Evolutionary conservation across 805 yeast genomes (phyloP).

Genomic region (Candida lessepsii): DNA sequence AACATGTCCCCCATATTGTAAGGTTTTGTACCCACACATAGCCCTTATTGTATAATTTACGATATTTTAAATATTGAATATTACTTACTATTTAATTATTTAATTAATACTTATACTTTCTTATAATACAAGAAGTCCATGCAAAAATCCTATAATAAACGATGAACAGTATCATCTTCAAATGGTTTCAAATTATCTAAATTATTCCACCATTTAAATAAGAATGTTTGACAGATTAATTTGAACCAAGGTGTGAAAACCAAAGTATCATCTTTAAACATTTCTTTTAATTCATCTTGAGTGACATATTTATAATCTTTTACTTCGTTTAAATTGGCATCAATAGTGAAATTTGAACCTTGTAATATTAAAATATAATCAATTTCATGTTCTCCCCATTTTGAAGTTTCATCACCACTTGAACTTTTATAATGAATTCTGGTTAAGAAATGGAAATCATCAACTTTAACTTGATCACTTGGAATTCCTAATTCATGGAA

Average conservation of each 20-base stretch:
- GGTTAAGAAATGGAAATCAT: constrained; percentile 77
- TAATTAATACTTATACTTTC: not conserved
- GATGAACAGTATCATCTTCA: constrained; percentile 46
- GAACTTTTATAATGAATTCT: constrained; percentile 93
- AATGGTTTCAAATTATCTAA: constrained; percentile 57
- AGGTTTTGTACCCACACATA: too few relatives aligned
- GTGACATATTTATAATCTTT: constrained; percentile 76
- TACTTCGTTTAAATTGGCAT: constrained; percentile 73
- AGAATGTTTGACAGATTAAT: constrained; percentile 84
- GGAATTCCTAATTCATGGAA: constrained; percentile 91
- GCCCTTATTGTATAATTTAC: too few relatives aligned
- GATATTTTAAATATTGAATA: too few relatives aligned
- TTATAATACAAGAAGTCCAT: not conserved
- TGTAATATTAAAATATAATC: constrained; percentile 86
- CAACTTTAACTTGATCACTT: constrained; percentile 55
- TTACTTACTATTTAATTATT: too few relatives aligned
- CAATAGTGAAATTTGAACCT: constrained; percentile 51
- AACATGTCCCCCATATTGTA: not conserved
- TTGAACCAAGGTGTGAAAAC: constrained; percentile 98
- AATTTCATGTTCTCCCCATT: constrained; percentile 98
- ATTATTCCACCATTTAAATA: constrained; percentile 92
- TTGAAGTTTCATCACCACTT: constrained; percentile 61
- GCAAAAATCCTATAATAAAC: constrained; percentile 39
- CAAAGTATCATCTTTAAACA: constrained; percentile 69
- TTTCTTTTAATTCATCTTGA: constrained; percentile 59